phyloP scores from a whole-genome alignment of 768 basidiomycete species.

The Kwoniella sp. region DNA sequence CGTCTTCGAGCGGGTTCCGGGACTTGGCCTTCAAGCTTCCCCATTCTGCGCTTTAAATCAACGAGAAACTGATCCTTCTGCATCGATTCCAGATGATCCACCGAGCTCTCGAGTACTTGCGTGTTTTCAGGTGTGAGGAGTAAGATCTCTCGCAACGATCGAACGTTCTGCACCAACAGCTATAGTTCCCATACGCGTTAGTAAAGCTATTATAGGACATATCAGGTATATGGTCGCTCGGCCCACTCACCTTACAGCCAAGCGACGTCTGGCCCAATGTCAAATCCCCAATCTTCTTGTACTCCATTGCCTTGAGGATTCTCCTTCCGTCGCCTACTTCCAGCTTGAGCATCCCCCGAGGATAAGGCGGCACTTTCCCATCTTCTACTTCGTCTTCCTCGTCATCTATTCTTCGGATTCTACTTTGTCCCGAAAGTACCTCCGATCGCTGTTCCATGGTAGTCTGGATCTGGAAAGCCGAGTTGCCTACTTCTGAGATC shows the following conservation, averaged over 20 bases:
- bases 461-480: constrained; percentile 76
- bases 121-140: constrained; percentile 74
- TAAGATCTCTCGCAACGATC: constrained; percentile 69
- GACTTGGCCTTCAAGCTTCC: constrained; percentile 58
- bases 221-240: too few relatives aligned
- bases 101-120: constrained; percentile 57
- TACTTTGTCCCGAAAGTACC: constrained; percentile 55
- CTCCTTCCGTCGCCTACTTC: constrained; percentile 76
- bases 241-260: constrained; percentile 78
- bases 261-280: constrained; percentile 74
- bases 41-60: constrained; percentile 67
- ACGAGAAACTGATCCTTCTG: constrained; percentile 67
- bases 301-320: constrained; percentile 75
- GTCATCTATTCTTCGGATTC: constrained; percentile 49
- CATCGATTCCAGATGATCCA: constrained; percentile 66
- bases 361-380: constrained; percentile 78
- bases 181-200: too few relatives aligned
- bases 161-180: constrained; percentile 71
- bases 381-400: constrained; percentile 62
- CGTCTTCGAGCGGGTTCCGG: constrained; percentile 7
- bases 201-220: too few relatives aligned
- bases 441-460: constrained; percentile 66
- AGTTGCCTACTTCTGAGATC: constrained; percentile 80
- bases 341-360: constrained; percentile 74
- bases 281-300: constrained; percentile 66